Percentiles rank a stretch among this genome's conserved stretches.
Evolutionary conservation across 345 rosid species (phyloP).

Genomic region (Sisymbrium altissimum): DNA sequence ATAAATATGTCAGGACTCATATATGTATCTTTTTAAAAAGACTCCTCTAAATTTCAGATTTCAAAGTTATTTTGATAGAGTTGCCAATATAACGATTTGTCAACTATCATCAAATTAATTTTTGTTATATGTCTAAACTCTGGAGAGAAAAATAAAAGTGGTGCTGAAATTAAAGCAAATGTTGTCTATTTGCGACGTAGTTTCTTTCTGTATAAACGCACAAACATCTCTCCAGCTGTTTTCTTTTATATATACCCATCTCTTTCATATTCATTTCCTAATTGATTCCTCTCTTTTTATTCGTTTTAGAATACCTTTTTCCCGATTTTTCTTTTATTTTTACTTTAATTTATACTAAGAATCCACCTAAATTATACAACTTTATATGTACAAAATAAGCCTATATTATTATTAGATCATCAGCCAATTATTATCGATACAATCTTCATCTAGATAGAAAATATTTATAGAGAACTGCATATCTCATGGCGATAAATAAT

Average conservation of each 20-base stretch:
- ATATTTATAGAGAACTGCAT: too few species aligned
- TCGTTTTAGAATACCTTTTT: constrained; percentile 9
- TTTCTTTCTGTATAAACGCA: neutral
- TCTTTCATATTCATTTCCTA: neutral
- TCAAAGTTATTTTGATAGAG: neutral
- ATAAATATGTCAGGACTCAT: too few species aligned
- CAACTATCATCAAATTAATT: neutral
- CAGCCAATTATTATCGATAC: neutral
- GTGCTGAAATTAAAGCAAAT: neutral
- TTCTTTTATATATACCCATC: constrained; percentile 2
- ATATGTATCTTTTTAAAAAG: too few species aligned
- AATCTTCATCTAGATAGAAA: too few species aligned
- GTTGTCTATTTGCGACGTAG: neutral
- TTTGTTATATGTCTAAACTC: neutral
- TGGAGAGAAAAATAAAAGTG: neutral
- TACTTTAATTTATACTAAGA: neutral
- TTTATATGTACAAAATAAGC: neutral
- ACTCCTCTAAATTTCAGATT: neutral
- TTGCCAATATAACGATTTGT: neutral
- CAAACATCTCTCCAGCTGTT: constrained; percentile 27
- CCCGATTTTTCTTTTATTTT: neutral
- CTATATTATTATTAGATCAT: neutral
- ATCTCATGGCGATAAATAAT: too few species aligned
- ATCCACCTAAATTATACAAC: neutral
- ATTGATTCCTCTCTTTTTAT: constrained; percentile 5